Evolutionary conservation across 2,329 filamentous ascomycete species (phyloP).

Genomic region (Fusarium poae): DNA sequence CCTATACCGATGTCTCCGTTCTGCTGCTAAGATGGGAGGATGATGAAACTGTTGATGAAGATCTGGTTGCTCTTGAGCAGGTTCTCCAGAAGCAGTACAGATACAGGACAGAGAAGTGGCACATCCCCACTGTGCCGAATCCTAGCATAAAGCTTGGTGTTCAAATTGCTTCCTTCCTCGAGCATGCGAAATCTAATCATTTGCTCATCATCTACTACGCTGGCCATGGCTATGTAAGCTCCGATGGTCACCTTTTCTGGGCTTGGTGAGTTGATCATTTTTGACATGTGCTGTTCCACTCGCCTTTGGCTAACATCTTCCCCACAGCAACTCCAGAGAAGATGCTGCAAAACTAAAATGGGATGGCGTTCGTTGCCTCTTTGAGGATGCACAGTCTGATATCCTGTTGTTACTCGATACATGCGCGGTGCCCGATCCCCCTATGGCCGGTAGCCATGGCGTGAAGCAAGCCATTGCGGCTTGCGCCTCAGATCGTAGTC

Average conservation of each 20-base stretch:
- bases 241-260: slow-evolving; percentile 74
- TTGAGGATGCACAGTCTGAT: slow-evolving; percentile 73
- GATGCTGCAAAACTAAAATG: slow-evolving; percentile 73
- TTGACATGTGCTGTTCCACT: slow-evolving; percentile 29
- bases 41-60: slow-evolving; percentile 65
- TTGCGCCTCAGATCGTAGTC: slow-evolving; percentile 64
- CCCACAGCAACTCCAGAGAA: slow-evolving; percentile 66
- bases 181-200: slow-evolving; percentile 69
- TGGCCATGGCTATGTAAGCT: slow-evolving; percentile 69
- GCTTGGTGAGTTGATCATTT: slow-evolving; percentile 67
- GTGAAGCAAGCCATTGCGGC: slow-evolving; percentile 74
- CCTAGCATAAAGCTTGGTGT: slow-evolving; percentile 72
- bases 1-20: slow-evolving; percentile 71
- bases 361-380: slow-evolving; percentile 71
- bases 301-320: slow-evolving; percentile 58
- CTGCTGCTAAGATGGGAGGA: slow-evolving; percentile 74
- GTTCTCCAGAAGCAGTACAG: slow-evolving; percentile 71
- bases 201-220: slow-evolving; percentile 75
- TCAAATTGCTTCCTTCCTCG: slow-evolving; percentile 70
- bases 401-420: slow-evolving; percentile 73
- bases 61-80: slow-evolving; percentile 67
- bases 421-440: slow-evolving; percentile 67
- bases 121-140: slow-evolving; percentile 70
- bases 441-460: slow-evolving; percentile 65
- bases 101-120: slow-evolving; percentile 71